A percentile compares a stretch with the other conserved stretches of the same genome.
Evolutionary conservation across 371 early-diverging fungal genomes (phyloP).

Genomic region (Lichtheimia hyalospora): DNA sequence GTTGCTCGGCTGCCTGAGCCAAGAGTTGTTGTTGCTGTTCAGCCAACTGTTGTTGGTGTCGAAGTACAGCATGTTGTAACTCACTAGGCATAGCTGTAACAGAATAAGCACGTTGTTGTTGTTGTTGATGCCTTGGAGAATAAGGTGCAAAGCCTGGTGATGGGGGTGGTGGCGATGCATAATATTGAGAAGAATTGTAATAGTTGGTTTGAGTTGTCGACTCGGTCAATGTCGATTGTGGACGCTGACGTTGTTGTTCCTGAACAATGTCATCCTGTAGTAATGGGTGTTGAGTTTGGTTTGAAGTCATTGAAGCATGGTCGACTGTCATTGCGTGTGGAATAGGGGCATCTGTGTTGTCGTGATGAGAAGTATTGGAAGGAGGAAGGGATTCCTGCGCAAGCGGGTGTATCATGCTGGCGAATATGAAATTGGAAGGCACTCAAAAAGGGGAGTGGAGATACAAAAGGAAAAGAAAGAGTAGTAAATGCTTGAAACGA

Average conservation of each 20-base stretch:
- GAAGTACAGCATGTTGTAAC: constrained; percentile 25
- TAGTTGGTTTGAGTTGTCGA: background rate
- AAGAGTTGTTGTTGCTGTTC: constrained; percentile 30
- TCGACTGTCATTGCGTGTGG: constrained; percentile 1
- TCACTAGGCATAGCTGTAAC: constrained; percentile 48
- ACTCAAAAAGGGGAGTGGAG: constrained; percentile 3
- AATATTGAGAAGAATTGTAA: constrained; percentile 2
- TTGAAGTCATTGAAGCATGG: background rate
- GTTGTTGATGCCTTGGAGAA: constrained; percentile 3
- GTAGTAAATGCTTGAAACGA: constrained; percentile 8
- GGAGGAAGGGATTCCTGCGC: constrained; percentile 10
- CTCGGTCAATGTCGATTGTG: background rate
- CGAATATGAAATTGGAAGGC: background rate
- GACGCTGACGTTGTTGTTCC: constrained; percentile 1
- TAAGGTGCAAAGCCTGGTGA: constrained; percentile 6
- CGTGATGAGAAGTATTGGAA: constrained; percentile 1
- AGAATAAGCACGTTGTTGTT: constrained; percentile 43
- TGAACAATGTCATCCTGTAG: background rate
- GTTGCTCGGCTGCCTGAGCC: constrained; percentile 22
- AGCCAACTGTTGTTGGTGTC: constrained; percentile 29
- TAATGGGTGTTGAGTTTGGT: background rate
- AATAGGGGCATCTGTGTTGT: background rate
- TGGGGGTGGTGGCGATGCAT: constrained; percentile 5
- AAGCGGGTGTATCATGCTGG: constrained; percentile 15
- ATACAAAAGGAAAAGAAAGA: background rate